Conservation (phyloP, 176 grass and related monocot genomes). For the Eragrostis nindensis region DNA sequence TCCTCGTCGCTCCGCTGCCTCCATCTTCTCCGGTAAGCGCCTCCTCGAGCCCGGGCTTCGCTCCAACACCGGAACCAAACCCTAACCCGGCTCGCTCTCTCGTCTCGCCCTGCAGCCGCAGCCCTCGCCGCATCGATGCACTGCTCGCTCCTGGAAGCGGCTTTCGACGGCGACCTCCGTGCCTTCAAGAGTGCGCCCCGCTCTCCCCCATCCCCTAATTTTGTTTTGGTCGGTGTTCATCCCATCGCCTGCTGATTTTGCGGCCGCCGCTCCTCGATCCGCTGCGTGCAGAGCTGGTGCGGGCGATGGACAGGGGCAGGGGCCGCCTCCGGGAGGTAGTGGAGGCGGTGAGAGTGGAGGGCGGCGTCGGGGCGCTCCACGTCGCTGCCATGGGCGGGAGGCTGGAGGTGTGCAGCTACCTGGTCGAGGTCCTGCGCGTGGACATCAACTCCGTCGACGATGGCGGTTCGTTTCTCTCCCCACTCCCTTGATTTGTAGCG, state of each 20-base stretch:
- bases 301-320: neutral
- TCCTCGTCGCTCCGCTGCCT: no score
- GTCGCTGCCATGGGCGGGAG: neutral
- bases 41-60: neutral
- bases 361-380: constrained; percentile 12
- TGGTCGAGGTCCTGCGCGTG: constrained; percentile 14
- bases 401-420: constrained; percentile 20
- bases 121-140: neutral
- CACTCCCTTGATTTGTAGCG: neutral
- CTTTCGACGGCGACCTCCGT: neutral
- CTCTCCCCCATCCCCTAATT: neutral
- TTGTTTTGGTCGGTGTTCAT: neutral
- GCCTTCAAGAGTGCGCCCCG: neutral
- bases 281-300: neutral
- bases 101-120: neutral
- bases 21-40: constrained; percentile 17
- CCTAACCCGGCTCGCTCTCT: neutral
- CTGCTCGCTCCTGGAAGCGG: neutral
- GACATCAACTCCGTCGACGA: constrained; percentile 1
- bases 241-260: neutral
- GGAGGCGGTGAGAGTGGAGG: neutral
- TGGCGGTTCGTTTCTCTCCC: neutral
- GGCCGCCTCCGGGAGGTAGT: constrained; percentile 15
- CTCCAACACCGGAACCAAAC: neutral
- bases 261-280: no score